These are phyloP conservation scores for Teunomyces kruisii DNA, from an alignment of 805 yeast genomes.

Conservation along the genomic window DNA sequence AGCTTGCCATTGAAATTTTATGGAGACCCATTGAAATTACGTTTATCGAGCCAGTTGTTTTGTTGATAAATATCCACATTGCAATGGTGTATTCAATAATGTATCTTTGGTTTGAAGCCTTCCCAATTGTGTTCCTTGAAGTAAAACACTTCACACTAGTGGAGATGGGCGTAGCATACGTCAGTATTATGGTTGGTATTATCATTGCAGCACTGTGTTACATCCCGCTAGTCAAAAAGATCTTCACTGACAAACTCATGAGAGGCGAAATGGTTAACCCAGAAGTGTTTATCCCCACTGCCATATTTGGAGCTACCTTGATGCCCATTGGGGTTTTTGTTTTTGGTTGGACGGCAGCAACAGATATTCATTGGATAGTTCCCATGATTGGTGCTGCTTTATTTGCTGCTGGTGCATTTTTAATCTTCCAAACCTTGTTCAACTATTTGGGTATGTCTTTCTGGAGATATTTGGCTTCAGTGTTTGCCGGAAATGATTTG, in stretches of 20 bases:
- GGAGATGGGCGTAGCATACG: slow-evolving; percentile 48
- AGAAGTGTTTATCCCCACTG: slow-evolving; percentile 18
- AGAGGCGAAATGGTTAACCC: slow-evolving; percentile 12
- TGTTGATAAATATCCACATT: slow-evolving; percentile 51
- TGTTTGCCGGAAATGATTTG: slow-evolving; percentile 55
- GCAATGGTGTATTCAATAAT: slow-evolving; percentile 52
- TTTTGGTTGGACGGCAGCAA: slow-evolving; percentile 20
- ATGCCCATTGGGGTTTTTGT: slow-evolving; percentile 21
- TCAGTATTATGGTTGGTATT: slow-evolving; percentile 49
- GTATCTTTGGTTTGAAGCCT: slow-evolving; percentile 60
- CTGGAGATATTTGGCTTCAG: slow-evolving; percentile 53
- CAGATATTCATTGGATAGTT: slow-evolving; percentile 18
- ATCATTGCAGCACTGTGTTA: slow-evolving; percentile 11
- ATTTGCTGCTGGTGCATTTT: slow-evolving; percentile 20
- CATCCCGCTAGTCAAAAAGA: slow-evolving; percentile 8
- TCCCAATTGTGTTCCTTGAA: slow-evolving; percentile 53
- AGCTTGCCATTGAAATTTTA: slow-evolving; percentile 29
- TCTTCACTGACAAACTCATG: slow-evolving; percentile 13
- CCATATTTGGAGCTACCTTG: slow-evolving; percentile 21
- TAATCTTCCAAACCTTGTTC: slow-evolving; percentile 50
- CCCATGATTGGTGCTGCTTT: slow-evolving; percentile 21
- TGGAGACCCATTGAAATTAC: slow-evolving; percentile 52
- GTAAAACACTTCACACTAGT: slow-evolving; percentile 47
- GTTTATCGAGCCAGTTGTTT: slow-evolving; percentile 52
- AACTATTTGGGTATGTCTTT: slow-evolving; percentile 50